phyloP scores from a whole-genome alignment of 805 yeast genomes.

The Myxozyma neotropica region DNA sequence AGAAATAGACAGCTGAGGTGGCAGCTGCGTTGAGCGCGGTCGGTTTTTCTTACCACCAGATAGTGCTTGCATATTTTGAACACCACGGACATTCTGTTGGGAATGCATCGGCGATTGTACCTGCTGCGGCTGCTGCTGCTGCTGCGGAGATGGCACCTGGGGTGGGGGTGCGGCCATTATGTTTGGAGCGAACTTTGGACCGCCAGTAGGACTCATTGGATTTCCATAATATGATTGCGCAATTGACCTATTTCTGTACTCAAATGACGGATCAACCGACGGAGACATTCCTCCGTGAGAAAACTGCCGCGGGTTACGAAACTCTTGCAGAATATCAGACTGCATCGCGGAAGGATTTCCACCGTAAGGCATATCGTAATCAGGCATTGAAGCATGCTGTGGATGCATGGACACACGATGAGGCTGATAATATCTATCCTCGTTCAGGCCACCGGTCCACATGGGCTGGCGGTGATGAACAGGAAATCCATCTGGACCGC shows the following conservation, averaged over 20 bases:
- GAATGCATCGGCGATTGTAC: neutral
- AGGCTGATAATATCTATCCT: conserved; percentile 11
- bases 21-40: conserved; percentile 6
- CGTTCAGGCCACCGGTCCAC: conserved; percentile 8
- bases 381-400: conserved; percentile 9
- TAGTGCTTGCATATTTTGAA: neutral
- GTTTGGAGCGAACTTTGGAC: neutral
- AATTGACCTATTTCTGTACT: conserved; percentile 16
- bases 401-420: conserved; percentile 13
- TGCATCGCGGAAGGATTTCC: neutral
- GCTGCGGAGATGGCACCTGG: neutral
- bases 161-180: neutral
- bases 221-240: conserved; percentile 10
- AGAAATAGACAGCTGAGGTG: conserved; percentile 7
- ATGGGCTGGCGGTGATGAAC: conserved; percentile 20
- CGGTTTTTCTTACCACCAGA: conserved; percentile 18
- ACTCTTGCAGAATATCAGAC: conserved; percentile 23
- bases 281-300: conserved; percentile 17
- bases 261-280: conserved; percentile 6
- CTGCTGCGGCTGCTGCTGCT: conserved; percentile 13
- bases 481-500: neutral
- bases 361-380: conserved; percentile 3
- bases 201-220: conserved; percentile 7
- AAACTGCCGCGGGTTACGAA: conserved; percentile 20
- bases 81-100: neutral